Percentiles rank a stretch among this genome's conserved stretches.
Evolutionary conservation across 805 yeast species (phyloP).

Genomic region (Sporopachydermia lactativora): DNA sequence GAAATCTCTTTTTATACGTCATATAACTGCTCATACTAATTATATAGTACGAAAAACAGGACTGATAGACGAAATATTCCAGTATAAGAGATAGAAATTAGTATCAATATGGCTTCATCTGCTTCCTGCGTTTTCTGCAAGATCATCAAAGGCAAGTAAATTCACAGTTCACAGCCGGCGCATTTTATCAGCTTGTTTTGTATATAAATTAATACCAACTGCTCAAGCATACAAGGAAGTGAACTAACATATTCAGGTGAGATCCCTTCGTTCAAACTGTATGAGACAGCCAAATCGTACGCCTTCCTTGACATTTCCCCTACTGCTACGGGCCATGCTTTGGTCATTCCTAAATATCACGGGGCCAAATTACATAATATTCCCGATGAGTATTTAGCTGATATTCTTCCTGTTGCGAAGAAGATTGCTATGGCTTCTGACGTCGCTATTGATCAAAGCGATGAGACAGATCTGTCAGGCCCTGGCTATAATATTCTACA

Average conservation of each 20-base stretch:
- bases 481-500: slow-evolving; percentile 81
- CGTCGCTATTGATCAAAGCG: background rate
- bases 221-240: slow-evolving; percentile 6
- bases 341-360: slow-evolving; percentile 85
- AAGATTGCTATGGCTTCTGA: slow-evolving; percentile 42
- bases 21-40: no score
- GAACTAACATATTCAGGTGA: slow-evolving; percentile 46
- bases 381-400: slow-evolving; percentile 84
- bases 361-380: slow-evolving; percentile 87
- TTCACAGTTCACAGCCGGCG: background rate
- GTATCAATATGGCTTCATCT: slow-evolving; percentile 21
- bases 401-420: slow-evolving; percentile 79
- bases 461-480: slow-evolving; percentile 42
- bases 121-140: slow-evolving; percentile 85
- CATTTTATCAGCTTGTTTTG: slow-evolving; percentile 2
- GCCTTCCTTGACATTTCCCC: slow-evolving; percentile 94
- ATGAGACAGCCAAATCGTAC: slow-evolving; percentile 69
- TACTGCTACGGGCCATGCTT: slow-evolving; percentile 74
- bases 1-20: no score
- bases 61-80: no score
- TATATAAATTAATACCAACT: no score
- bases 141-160: slow-evolving; percentile 60
- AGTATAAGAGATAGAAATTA: no score
- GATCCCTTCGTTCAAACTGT: slow-evolving; percentile 82
- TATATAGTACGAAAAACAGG: no score